Base-by-base conservation (phyloP, 768 basidiomycete species). In the Mycena olivaceomarginata region DNA sequence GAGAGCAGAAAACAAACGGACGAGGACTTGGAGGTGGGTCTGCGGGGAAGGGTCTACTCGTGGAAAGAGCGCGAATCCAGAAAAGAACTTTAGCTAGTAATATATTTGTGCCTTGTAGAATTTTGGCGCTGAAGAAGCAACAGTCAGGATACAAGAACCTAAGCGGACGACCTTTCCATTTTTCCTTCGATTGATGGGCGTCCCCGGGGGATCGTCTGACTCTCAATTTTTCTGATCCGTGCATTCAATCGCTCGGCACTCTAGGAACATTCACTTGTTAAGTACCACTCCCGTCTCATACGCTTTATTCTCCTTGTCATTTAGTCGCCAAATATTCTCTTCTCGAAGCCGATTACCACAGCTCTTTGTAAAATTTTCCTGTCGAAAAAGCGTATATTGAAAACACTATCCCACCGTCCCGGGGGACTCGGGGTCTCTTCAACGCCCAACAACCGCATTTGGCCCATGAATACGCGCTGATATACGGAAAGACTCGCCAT, bases 1-100 rank as follows among this genome's bases (percentile, higher is more conserved):
- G 68, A 41, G 45, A 56, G 65, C 46, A 0, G 78, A 77, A 63
- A 64, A 45, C n/a, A 43, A 65, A 60, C 59, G 16, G 74, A 62
- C 65, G 75, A 74, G 76, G 63, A 80, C 70, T 74, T 60, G 71
- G 76, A 43, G 31, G 41, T 9, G 74, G 68, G 25, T 48, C 57
- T 25, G 46, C 43, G 37, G 65, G 57, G 60, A 37, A 63, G 18
- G 16, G 59, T 37, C 31, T 41, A 22, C 31, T 73, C 45, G 72
- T 53, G 45, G 69, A 67, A 70, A 39, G 75, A 67, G 57, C 67
- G 76, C 71, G 69, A 66, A 73, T 77, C 51, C 62, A 64, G 71
- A 73, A 68, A 31, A 64, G 48, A 65, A 62, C 60, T 67, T 25
- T 41, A 60, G 70, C 65, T 53, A 56, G 70, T 64, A 77, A 72